A percentile compares a stretch with the other conserved stretches of the same genome.
Evolutionary conservation across 2,329 filamentous ascomycete species (phyloP).

Genomic region (Pseudodiploospora longispora): DNA sequence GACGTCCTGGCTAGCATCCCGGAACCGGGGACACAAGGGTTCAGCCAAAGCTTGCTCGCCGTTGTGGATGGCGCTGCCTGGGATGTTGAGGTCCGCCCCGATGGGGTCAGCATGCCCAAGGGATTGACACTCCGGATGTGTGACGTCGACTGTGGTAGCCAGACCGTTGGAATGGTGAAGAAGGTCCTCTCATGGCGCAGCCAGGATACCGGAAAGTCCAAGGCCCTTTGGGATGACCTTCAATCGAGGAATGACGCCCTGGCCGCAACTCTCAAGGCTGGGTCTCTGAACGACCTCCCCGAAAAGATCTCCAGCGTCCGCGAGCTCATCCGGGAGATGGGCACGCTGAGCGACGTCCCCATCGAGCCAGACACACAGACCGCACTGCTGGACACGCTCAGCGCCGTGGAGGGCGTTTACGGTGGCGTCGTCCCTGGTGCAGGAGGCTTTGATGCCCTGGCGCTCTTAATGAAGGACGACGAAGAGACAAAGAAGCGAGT

Average conservation of each 20-base stretch:
- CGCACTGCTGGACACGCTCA: conserved; percentile 68
- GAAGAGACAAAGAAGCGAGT: conserved; percentile 53
- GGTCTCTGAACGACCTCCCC: conserved; percentile 33
- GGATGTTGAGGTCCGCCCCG: conserved; percentile 71
- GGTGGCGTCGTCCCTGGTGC: conserved; percentile 92
- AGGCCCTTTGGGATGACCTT: conserved; percentile 64
- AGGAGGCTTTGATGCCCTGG: conserved; percentile 86
- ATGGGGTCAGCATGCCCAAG: conserved; percentile 59
- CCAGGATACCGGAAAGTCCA: conserved; percentile 54
- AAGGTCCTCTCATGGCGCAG: conserved; percentile 77
- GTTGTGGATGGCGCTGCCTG: conserved; percentile 63
- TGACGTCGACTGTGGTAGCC: conserved; percentile 87
- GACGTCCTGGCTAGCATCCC: conserved; percentile 59
- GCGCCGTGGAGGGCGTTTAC: conserved; percentile 66
- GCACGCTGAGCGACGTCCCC: conserved; percentile 63
- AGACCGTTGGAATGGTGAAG: conserved; percentile 95
- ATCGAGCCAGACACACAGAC: conserved; percentile 88
- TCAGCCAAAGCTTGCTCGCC: conserved; percentile 54
- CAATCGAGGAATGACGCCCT: conserved; percentile 68
- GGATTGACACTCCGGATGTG: conserved; percentile 83
- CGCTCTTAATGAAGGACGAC: conserved; percentile 69
- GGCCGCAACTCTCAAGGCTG: conserved; percentile 52
- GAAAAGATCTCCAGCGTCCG: conserved; percentile 43
- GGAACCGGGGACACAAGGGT: conserved; percentile 57
- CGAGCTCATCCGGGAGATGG: conserved; percentile 68